Conservation (phyloP, 2,329 filamentous ascomycete genomes). For the Cryphonectria radicalis region DNA sequence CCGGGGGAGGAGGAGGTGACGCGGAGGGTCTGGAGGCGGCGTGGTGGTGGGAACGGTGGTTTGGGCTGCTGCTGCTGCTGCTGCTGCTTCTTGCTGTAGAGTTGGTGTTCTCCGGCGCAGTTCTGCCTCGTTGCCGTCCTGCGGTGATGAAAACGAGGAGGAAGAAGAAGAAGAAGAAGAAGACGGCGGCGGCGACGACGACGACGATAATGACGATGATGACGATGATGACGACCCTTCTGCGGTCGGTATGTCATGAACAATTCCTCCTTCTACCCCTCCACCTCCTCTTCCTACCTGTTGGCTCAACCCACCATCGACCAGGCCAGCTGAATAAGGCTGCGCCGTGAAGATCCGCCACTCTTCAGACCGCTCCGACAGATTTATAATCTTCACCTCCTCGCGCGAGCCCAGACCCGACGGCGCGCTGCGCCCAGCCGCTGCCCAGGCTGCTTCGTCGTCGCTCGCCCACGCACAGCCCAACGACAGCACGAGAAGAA, state of each 20-base stretch:
- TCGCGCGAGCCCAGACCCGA: neutral
- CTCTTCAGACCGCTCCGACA: neutral
- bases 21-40: slow-evolving; percentile 29
- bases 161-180: neutral
- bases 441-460: slow-evolving; percentile 14
- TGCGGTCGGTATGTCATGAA: neutral
- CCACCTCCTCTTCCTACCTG: neutral
- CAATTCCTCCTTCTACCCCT: neutral
- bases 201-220: neutral
- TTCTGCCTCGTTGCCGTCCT: neutral
- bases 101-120: slow-evolving; percentile 18
- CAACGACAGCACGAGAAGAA: slow-evolving; percentile 34
- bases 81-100: slow-evolving; percentile 12
- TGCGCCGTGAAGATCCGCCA: neutral
- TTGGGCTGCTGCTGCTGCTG: slow-evolving; percentile 9
- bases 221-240: neutral
- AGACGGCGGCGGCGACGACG: neutral
- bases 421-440: neutral
- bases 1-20: slow-evolving; percentile 20
- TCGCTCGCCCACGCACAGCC: slow-evolving; percentile 34
- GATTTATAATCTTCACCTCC: slow-evolving; percentile 1
- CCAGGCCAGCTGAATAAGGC: neutral
- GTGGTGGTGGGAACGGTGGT: slow-evolving; percentile 36
- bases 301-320: neutral
- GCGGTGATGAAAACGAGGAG: neutral